Conservation (phyloP, 495 filamentous ascomycete genomes). For the Oidiodendron maius region DNA sequence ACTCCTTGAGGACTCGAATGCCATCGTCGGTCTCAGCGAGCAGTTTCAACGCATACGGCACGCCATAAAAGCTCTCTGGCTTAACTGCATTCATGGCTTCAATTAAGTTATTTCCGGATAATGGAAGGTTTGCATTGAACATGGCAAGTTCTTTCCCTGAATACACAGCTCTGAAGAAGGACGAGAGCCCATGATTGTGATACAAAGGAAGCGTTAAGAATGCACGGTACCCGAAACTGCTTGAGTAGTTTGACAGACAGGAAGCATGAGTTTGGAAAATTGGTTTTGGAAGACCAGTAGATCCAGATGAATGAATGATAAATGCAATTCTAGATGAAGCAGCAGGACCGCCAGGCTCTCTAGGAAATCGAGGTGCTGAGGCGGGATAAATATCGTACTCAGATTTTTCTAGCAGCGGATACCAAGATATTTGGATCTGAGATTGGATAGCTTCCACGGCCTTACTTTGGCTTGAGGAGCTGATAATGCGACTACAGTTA, state of each 20-base stretch:
- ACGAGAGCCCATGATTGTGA: constrained; percentile 40
- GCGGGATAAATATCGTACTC: neutral
- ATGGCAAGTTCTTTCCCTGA: constrained; percentile 30
- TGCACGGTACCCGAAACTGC: constrained; percentile 15
- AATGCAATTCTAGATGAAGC: constrained; percentile 32
- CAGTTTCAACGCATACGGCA: constrained; percentile 43
- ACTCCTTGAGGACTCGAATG: constrained; percentile 35
- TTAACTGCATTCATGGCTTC: constrained; percentile 31
- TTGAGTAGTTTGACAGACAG: constrained; percentile 31
- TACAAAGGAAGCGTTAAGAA: constrained; percentile 22
- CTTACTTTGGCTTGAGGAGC: constrained; percentile 9
- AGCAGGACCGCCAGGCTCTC: constrained; percentile 34
- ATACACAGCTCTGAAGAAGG: constrained; percentile 39
- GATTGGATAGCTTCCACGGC: constrained; percentile 3
- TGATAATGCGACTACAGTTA: constrained; percentile 23
- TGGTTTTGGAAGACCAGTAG: constrained; percentile 15
- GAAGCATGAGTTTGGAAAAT: constrained; percentile 14
- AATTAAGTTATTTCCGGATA: constrained; percentile 34
- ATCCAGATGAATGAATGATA: constrained; percentile 18
- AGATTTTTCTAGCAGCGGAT: neutral
- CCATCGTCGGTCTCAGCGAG: constrained; percentile 41
- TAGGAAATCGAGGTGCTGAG: neutral
- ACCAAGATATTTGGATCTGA: neutral
- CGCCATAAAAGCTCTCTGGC: constrained; percentile 35
- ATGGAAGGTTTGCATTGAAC: constrained; percentile 37